Base-by-base conservation (phyloP, 139 green algal species). In the Klebsormidium nitens region DNA sequence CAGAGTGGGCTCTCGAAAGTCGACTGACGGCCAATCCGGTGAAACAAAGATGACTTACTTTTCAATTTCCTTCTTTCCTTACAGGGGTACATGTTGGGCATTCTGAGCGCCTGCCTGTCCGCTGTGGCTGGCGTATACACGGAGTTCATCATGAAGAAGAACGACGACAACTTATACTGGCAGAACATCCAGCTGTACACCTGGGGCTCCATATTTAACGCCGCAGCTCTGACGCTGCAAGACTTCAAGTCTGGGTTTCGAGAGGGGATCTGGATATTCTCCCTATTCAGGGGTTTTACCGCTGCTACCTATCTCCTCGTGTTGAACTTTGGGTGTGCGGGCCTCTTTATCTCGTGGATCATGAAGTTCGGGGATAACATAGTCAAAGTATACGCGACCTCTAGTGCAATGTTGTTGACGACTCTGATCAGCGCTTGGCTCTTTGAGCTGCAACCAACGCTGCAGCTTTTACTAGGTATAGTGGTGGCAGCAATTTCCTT, bases 311-410 rank as follows among this genome's bases (percentile, higher is more conserved):
- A 74, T 47, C 59, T 87, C 50, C 71, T 88, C 47, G 82, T 89
- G 2, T 60, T 78, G 71, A 90, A 89, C 76, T 49, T 83, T 34
- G 55, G 70, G 1, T 77, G 83, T 63, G 72, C 47, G 17, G 78
- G 78, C 2, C 75, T 84, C 34, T 40, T 84, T 31, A 60, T 84
- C n/a, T 81, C 77, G 2, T 88, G 83, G 85, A 74, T 90, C 31
- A 89, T 90, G 77, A 90, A 90, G 77, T 90, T 82, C 72, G 85
- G 81, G 11, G 85, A 90, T 72, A 83, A 66, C 50, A 87, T 90
- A 69, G 71, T 87, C 64, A 83, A 83, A 58, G 75, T 82, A 4
- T 90, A 89, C 55, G 85, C 85, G 39, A 90, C 84, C 26, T 84
- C 66, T 4, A 72, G 82, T 67, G 85, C 85, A 6, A 90, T 90